Evolutionary conservation across 2,329 filamentous ascomycete genomes (phyloP), one percentile per base, ranked within the genome.

Genomic region (Epichloe aotearoae): DNA sequence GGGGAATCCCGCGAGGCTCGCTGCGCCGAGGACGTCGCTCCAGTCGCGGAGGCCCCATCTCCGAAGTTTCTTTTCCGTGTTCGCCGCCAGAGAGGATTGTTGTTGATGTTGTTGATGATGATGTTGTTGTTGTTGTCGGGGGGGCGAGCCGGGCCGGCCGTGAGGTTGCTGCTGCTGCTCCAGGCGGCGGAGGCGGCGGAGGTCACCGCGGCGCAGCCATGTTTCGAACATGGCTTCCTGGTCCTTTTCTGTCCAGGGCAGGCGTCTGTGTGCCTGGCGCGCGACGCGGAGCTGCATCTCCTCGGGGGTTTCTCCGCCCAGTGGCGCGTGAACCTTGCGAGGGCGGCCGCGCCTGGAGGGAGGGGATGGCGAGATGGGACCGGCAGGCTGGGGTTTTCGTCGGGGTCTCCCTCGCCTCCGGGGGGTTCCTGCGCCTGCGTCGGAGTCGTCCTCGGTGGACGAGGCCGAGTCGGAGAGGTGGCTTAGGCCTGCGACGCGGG

Each of bases 21-120:
- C 91, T 1, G 88, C 74, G 0, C 86, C 86, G 30, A 96, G 68
- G 1, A 96, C 77, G 57, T 95, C 87, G 57, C 82, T 85, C 91
- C 91, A 97, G 67, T 94, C 86, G 20, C 86, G 77, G 12, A 80
- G 69, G 14, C 65, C 72, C 62, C 64, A 73, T 43, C 63, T 59
- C 2, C 58, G 55, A 3, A 65, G 58, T 50, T 58, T 65, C n/a
- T 54, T 56, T 14, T 61, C 59, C 12, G 46, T 44, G 19, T 57
- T 60, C 3, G 34, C 38, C n/a, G 38, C 15, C 19, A 14, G 5
- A 11, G 36, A 5, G 14, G 36, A 14, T 12, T 37, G 36, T 37
- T n/a, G 36, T 37, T 15, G 23, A 7, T 7, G 23, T 2, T 23
- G n/a, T n/a, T n/a, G n/a, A n/a, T n/a, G n/a, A n/a, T n/a, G n/a